Evolutionary conservation across 164 flowering plant species (phyloP).

Genomic region (Magnolia kwangsiensis): DNA sequence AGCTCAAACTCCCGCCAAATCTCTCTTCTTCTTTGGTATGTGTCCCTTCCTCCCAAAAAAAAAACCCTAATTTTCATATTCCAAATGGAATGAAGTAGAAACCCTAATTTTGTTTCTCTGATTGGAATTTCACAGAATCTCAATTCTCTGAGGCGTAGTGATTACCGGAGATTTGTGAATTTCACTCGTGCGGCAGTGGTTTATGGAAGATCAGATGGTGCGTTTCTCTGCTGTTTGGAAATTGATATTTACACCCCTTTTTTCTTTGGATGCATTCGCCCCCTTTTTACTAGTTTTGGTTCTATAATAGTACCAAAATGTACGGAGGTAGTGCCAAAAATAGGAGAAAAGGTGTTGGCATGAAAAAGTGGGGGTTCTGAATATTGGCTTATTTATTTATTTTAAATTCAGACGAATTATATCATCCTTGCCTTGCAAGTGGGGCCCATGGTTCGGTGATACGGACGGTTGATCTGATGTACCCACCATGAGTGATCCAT

Average conservation of each 20-base stretch:
- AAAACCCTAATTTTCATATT: neutral
- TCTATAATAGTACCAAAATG: no score
- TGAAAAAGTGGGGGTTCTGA: no score
- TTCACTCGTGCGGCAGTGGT: conserved; percentile 17
- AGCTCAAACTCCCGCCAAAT: neutral
- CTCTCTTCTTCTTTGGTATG: neutral
- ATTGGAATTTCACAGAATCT: conserved; percentile 15
- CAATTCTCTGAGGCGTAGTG: conserved; percentile 10
- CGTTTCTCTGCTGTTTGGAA: neutral
- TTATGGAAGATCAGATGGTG: conserved; percentile 28
- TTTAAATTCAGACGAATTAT: no score
- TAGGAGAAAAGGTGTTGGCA: no score
- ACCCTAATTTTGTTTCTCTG: neutral
- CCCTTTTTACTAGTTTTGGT: no score
- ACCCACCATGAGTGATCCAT: no score
- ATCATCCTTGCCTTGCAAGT: no score
- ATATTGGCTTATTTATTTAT: no score
- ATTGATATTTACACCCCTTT: neutral
- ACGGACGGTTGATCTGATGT: no score
- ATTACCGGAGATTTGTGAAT: conserved; percentile 4
- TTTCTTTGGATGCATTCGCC: neutral
- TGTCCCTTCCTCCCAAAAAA: neutral
- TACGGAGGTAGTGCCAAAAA: no score
- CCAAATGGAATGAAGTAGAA: neutral
- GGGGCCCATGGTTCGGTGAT: no score